A percentile compares a stretch with the other conserved stretches of the same genome.
These are phyloP conservation scores for Pseudogymnoascus sp. DNA, from an alignment of 2,329 filamentous ascomycete species.

Conservation along the genomic window DNA sequence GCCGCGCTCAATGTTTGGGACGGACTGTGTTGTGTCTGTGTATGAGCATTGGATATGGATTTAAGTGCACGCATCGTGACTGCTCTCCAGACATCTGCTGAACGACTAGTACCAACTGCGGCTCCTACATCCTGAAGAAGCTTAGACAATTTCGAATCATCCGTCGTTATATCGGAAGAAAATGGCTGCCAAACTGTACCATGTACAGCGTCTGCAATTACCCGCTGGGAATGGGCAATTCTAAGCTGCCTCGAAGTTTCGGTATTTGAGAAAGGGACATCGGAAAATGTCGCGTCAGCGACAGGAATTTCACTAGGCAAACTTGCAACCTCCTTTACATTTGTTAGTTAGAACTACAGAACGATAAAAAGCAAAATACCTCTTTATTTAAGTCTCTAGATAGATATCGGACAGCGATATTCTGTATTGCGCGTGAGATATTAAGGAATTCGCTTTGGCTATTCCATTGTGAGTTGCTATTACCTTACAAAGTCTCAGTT, in stretches of 20 bases:
- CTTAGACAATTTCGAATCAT: not conserved
- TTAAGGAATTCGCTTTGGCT: conserved; percentile 13
- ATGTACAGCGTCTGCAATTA: not conserved
- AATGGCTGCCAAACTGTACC: not conserved
- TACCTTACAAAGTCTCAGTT: not conserved
- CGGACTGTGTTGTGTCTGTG: not conserved
- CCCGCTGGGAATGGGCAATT: not conserved
- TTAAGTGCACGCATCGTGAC: not conserved
- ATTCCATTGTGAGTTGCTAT: conserved; percentile 10
- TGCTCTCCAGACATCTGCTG: not conserved
- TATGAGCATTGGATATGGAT: not conserved
- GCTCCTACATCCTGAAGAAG: not conserved
- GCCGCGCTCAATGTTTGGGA: not conserved
- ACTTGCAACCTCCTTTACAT: not conserved
- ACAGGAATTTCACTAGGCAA: not conserved
- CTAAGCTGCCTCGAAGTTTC: not conserved
- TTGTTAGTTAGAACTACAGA: not conserved
- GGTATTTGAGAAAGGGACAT: not conserved
- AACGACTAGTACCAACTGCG: not conserved
- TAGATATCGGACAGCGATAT: not conserved
- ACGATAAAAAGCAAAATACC: not conserved
- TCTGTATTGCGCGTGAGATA: conserved; percentile 11
- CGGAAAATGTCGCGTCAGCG: not conserved
- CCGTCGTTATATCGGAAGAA: not conserved
- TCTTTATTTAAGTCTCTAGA: not conserved